A percentile compares a stretch with the other conserved stretches of the same genome.
Conservation (phyloP, 2,329 filamentous ascomycete species). For the Epichloe sibirici region DNA sequence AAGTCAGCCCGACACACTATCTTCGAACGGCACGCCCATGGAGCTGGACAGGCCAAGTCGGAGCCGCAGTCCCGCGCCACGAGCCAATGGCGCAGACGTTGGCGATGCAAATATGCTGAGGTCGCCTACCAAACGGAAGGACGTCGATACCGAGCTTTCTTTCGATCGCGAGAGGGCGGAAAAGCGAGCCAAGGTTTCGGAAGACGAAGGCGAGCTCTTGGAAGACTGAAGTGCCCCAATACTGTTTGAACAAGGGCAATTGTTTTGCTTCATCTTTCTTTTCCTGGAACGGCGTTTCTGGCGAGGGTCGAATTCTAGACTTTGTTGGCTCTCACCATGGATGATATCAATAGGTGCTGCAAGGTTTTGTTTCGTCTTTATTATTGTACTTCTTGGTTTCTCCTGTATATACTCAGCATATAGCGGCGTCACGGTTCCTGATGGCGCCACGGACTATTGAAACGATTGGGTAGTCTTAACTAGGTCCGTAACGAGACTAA, state of each 20-base stretch:
- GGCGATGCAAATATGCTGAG: constrained; percentile 8
- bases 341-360: neutral
- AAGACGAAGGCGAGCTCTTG: constrained; percentile 36
- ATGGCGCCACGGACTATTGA: neutral
- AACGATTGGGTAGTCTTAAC: neutral
- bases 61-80: constrained; percentile 35
- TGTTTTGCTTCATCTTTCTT: neutral
- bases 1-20: constrained; percentile 31
- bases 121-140: constrained; percentile 32
- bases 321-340: neutral
- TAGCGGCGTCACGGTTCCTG: constrained; percentile 1
- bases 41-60: constrained; percentile 35
- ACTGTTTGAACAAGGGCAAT: neutral
- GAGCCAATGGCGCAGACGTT: constrained; percentile 26
- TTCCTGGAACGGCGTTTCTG: neutral
- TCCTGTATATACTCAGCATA: constrained; percentile 1
- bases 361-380: neutral
- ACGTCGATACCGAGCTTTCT: constrained; percentile 21
- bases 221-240: constrained; percentile 16
- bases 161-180: constrained; percentile 24
- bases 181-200: constrained; percentile 33
- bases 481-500: neutral
- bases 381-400: neutral
- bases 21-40: constrained; percentile 37
- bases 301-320: neutral